These are phyloP conservation scores for Venturia pyrina DNA, from an alignment of 2,329 filamentous ascomycete genomes.

Conservation along the genomic window DNA sequence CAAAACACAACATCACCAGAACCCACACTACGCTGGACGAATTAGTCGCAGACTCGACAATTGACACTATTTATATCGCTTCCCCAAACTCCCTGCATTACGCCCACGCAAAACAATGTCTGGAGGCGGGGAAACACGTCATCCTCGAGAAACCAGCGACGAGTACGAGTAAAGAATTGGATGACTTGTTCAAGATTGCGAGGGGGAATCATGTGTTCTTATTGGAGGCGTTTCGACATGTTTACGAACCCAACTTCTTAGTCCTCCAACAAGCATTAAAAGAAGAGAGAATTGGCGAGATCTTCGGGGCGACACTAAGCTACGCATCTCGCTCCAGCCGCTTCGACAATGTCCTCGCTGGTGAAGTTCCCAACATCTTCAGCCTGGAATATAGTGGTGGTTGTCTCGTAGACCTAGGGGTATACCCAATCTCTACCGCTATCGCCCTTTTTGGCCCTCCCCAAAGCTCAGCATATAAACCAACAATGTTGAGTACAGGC, in stretches of 20 bases:
- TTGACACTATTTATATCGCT: constrained; percentile 39
- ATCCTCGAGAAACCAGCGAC: constrained; percentile 42
- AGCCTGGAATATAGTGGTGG: constrained; percentile 37
- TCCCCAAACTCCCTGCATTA: constrained; percentile 40
- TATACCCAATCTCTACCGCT: constrained; percentile 38
- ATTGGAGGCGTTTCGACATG: constrained; percentile 40
- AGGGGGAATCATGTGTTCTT: constrained; percentile 32
- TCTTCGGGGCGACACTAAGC: constrained; percentile 35
- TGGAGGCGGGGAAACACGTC: constrained; percentile 37
- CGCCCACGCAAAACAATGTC: constrained; percentile 32
- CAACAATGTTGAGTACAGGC: constrained; percentile 33
- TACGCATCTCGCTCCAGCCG: constrained; percentile 36
- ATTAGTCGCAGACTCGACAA: constrained; percentile 28
- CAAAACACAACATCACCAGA: constrained; percentile 28
- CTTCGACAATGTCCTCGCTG: constrained; percentile 37
- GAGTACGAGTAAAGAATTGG: constrained; percentile 31
- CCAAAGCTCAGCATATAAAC: constrained; percentile 28
- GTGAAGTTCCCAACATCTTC: constrained; percentile 40
- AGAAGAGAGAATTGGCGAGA: constrained; percentile 29
- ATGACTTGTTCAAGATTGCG: constrained; percentile 33
- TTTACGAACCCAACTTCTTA: constrained; percentile 41
- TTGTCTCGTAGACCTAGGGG: constrained; percentile 38
- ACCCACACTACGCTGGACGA: constrained; percentile 31
- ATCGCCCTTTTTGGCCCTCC: constrained; percentile 38
- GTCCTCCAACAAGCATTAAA: constrained; percentile 26